Conservation (phyloP, 1,284 basidiomycete species). For the Marasmius oreades region DNA sequence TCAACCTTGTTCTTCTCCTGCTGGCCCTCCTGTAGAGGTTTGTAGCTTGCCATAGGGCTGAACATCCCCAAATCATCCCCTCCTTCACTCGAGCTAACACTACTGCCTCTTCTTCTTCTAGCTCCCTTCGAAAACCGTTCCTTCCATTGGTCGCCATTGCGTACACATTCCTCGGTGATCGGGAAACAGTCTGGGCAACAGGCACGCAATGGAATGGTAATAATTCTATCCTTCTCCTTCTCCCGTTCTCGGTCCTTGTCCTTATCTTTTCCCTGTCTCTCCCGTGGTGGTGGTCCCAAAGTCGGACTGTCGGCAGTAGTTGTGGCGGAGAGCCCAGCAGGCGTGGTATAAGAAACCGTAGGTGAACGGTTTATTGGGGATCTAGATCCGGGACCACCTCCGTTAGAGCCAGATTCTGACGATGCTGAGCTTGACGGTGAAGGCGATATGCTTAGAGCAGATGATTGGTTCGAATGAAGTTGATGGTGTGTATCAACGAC, state of each 20-base stretch:
- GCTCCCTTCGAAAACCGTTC: constrained; percentile 62
- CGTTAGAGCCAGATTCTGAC: not conserved
- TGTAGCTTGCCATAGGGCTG: constrained; percentile 1
- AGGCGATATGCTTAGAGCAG: constrained; percentile 3
- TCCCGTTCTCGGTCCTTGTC: not conserved
- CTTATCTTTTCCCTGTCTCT: constrained; percentile 12
- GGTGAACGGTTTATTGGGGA: not conserved
- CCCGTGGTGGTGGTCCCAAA: constrained; percentile 19
- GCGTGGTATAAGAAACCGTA: not conserved
- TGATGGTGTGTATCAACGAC: constrained; percentile 11
- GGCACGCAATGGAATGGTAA: constrained; percentile 52
- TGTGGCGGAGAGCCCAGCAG: not conserved
- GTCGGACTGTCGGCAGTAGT: not conserved
- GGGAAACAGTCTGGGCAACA: constrained; percentile 54
- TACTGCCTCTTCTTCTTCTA: constrained; percentile 50
- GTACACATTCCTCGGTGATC: constrained; percentile 43
- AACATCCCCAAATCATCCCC: not conserved
- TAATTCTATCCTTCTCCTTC: not conserved
- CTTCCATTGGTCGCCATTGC: constrained; percentile 45
- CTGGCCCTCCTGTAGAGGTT: not conserved
- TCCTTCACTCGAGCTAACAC: constrained; percentile 18
- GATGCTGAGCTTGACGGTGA: not conserved
- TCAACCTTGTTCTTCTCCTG: not conserved
- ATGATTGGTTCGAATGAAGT: constrained; percentile 10
- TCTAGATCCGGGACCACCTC: not conserved